phyloP scores from a whole-genome alignment of 2,329 filamentous ascomycete species.

The Ceratocystis albifundus region DNA sequence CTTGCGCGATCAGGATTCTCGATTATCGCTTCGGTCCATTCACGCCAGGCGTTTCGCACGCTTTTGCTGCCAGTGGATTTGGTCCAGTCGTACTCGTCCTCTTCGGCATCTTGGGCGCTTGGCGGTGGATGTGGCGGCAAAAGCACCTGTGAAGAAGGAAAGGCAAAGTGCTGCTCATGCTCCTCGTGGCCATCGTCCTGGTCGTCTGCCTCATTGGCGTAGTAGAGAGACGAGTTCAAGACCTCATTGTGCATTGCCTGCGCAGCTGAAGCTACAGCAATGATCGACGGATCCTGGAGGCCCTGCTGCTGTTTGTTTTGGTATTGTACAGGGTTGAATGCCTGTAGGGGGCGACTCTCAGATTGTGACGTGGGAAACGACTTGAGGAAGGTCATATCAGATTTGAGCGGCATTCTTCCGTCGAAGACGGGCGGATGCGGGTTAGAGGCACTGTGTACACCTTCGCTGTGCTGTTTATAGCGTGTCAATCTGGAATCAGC shows the following conservation, averaged over 20 bases:
- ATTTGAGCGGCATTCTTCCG: background rate
- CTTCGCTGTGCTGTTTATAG: background rate
- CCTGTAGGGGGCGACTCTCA: background rate
- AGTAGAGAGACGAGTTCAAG: background rate
- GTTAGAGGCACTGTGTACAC: background rate
- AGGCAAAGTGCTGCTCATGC: background rate
- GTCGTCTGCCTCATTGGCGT: background rate
- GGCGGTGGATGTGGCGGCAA: constrained; percentile 16
- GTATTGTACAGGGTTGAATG: background rate
- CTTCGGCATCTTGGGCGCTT: constrained; percentile 1
- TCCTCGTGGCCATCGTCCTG: constrained; percentile 4
- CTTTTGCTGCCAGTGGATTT: background rate
- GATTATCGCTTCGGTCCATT: constrained; percentile 17
- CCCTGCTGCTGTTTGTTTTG: background rate
- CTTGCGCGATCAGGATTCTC: constrained; percentile 8
- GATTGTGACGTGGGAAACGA: background rate
- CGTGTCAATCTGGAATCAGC: background rate
- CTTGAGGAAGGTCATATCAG: constrained; percentile 14
- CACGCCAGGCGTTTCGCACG: constrained; percentile 14
- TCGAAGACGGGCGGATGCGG: background rate
- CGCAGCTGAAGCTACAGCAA: background rate
- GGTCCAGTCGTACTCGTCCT: background rate
- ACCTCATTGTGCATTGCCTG: background rate
- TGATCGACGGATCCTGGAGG: background rate
- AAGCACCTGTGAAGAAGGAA: constrained; percentile 19